A percentile compares a stretch with the other conserved stretches of the same genome.
Evolutionary conservation across 140 eudicot genomes (phyloP).

Genomic region (Senecio squalidus): DNA sequence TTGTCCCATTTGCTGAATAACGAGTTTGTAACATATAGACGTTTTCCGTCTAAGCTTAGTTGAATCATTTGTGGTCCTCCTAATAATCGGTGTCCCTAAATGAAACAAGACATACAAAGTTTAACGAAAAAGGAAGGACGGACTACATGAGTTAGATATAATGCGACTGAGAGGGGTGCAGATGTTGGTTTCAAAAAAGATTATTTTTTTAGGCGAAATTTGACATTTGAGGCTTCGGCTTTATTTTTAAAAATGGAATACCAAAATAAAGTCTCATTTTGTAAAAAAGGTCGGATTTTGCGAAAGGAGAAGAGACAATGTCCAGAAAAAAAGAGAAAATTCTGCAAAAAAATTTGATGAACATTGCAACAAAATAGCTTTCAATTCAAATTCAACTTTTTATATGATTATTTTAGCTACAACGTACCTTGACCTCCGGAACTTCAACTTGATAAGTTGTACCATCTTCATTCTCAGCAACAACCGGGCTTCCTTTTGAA

Average conservation of each 20-base stretch:
- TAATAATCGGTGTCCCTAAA: conserved; percentile 69
- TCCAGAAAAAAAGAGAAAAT: too few species aligned
- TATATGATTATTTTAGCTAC: neutral
- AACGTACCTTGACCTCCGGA: conserved; percentile 70
- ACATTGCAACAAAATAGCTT: too few species aligned
- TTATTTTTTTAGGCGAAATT: too few species aligned
- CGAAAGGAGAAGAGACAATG: too few species aligned
- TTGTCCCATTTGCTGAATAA: conserved; percentile 89
- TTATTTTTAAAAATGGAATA: too few species aligned
- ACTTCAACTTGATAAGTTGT: conserved; percentile 71
- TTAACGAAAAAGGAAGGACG: neutral
- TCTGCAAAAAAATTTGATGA: too few species aligned
- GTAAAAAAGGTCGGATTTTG: too few species aligned
- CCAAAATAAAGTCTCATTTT: too few species aligned
- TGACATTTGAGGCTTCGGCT: too few species aligned
- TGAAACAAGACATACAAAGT: neutral
- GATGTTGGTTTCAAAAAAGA: too few species aligned
- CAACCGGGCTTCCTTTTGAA: conserved; percentile 68
- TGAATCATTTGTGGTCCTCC: conserved; percentile 99
- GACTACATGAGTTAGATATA: neutral
- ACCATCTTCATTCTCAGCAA: conserved; percentile 82
- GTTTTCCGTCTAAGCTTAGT: conserved; percentile 86
- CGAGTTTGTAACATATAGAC: conserved; percentile 81
- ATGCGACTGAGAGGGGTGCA: neutral
- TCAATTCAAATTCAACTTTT: too few species aligned